A percentile compares a stretch with the other conserved stretches of the same genome.
Evolutionary conservation across 768 basidiomycete genomes (phyloP).

Genomic region (Pleurotus ostreatus): DNA sequence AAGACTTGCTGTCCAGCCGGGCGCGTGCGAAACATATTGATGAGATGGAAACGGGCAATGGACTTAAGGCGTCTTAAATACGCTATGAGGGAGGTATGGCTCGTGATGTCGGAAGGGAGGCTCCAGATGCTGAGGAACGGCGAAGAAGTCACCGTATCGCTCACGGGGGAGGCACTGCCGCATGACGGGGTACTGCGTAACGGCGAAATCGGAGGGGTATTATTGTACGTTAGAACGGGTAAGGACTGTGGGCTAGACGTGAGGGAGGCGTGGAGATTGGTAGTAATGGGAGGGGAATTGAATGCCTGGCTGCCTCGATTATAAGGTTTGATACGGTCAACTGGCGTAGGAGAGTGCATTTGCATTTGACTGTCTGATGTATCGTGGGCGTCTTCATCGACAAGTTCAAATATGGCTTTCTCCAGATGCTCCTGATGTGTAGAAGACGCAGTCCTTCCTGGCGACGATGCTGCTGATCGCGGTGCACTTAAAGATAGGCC

Average conservation of each 20-base stretch:
- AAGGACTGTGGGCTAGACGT: constrained; percentile 7
- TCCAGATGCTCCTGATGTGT: constrained; percentile 5
- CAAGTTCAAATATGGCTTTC: constrained; percentile 6
- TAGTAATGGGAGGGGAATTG: background rate
- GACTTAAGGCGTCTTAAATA: constrained; percentile 5
- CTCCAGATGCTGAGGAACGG: constrained; percentile 2
- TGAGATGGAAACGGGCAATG: constrained; percentile 7
- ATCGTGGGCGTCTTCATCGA: constrained; percentile 5
- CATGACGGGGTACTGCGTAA: constrained; percentile 1
- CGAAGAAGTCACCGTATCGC: background rate
- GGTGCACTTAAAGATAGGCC: background rate
- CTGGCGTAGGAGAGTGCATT: background rate
- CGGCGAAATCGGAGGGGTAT: constrained; percentile 4
- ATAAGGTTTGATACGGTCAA: background rate
- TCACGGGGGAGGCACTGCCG: constrained; percentile 1
- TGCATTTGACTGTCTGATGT: background rate
- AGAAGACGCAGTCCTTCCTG: background rate
- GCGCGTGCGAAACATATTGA: constrained; percentile 3
- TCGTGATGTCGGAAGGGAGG: constrained; percentile 4
- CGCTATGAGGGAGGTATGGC: background rate
- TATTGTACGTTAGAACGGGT: background rate
- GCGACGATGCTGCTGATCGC: constrained; percentile 1
- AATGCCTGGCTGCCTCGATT: constrained; percentile 2
- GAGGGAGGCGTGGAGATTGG: background rate
- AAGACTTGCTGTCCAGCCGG: constrained; percentile 2